Evolutionary conservation across 1,139 yeast genomes (phyloP).

Genomic region (Yamadazyma friedrichii): DNA sequence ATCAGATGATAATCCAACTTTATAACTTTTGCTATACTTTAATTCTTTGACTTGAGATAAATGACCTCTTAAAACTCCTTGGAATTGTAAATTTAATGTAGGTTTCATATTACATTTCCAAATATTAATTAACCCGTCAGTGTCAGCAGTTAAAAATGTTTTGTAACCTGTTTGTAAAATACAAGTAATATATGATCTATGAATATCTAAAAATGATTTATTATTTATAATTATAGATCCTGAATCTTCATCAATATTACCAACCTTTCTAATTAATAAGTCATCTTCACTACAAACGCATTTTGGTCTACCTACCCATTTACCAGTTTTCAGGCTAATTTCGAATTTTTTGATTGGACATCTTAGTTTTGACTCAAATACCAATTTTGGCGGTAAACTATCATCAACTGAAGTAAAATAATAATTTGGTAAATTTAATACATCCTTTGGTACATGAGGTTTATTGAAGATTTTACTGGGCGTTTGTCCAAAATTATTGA

Average conservation of each 20-base stretch:
- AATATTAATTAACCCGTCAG: slow-evolving; percentile 54
- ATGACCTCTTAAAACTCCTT: slow-evolving; percentile 56
- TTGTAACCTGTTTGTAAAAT: slow-evolving; percentile 38
- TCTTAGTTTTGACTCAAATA: slow-evolving; percentile 36
- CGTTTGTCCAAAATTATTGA: slow-evolving; percentile 89
- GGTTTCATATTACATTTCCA: slow-evolving; percentile 47
- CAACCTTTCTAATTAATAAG: slow-evolving; percentile 35
- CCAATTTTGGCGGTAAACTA: slow-evolving; percentile 24
- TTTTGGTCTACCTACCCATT: slow-evolving; percentile 48
- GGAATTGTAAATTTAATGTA: slow-evolving; percentile 35
- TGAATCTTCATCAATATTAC: slow-evolving; percentile 23
- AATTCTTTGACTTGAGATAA: slow-evolving; percentile 39
- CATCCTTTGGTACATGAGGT: slow-evolving; percentile 59
- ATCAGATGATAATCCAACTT: slow-evolving; percentile 53
- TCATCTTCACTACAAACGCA: slow-evolving; percentile 40
- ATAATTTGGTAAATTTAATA: slow-evolving; percentile 33
- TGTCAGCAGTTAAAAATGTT: slow-evolving; percentile 50
- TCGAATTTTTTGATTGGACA: slow-evolving; percentile 41
- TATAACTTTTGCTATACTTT: slow-evolving; percentile 48
- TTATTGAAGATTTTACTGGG: slow-evolving; percentile 66
- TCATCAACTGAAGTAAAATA: slow-evolving; percentile 27
- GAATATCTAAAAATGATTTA: slow-evolving; percentile 41
- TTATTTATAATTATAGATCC: slow-evolving; percentile 45
- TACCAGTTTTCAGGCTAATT: slow-evolving; percentile 29
- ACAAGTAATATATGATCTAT: slow-evolving; percentile 32